A percentile compares a stretch with the other conserved stretches of the same genome.
Conservation (phyloP, 257 asterid species). For the Paulownia fortunei region DNA sequence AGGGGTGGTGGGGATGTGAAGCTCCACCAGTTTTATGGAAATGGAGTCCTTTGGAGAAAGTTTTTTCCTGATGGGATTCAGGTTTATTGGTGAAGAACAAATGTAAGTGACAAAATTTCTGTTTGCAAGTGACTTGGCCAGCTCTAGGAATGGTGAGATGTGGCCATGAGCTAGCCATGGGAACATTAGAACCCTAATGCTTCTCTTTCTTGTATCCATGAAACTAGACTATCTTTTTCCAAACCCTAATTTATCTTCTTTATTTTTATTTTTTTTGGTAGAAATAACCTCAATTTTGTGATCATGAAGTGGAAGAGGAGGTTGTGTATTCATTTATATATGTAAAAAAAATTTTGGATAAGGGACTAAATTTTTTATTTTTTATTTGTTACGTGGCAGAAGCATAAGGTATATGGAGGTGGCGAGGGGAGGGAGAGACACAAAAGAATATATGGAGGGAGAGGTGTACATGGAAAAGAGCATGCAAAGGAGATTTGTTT, state of each 20-base stretch:
- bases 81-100: conserved; percentile 59
- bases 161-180: conserved; percentile 90
- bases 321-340: neutral
- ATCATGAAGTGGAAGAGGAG: neutral
- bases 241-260: neutral
- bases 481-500: neutral
- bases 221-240: neutral
- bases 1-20: conserved; percentile 52
- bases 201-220: conserved; percentile 57
- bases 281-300: neutral
- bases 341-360: too few species aligned
- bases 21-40: conserved; percentile 58
- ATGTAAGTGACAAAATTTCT: conserved; percentile 53
- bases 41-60: conserved; percentile 46
- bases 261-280: neutral
- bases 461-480: neutral
- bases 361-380: neutral
- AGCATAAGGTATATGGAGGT: neutral
- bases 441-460: neutral
- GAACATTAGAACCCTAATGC: conserved; percentile 57
- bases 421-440: conserved; percentile 24
- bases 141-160: conserved; percentile 62
- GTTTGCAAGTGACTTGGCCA: conserved; percentile 59
- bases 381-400: conserved; percentile 23
- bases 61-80: conserved; percentile 35